Evolutionary conservation across 768 basidiomycete genomes (phyloP).

Genomic region (Tricholoma furcatifolium): DNA sequence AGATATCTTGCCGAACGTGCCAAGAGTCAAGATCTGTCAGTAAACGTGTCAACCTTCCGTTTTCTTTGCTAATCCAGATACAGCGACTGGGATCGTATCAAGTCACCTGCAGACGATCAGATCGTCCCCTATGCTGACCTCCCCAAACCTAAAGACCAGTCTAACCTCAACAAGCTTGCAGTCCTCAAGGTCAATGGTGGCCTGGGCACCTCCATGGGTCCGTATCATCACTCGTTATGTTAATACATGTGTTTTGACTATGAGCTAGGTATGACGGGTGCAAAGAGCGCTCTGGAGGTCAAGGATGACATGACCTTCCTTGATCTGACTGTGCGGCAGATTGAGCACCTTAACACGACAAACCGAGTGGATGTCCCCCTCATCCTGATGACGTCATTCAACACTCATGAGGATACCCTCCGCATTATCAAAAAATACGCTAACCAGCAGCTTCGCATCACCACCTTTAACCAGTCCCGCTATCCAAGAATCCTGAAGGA

Average conservation of each 20-base stretch:
- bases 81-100: slow-evolving; percentile 89
- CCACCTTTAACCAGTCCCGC: slow-evolving; percentile 90
- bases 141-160: slow-evolving; percentile 52
- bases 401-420: slow-evolving; percentile 94
- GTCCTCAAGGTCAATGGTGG: slow-evolving; percentile 96
- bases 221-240: slow-evolving; percentile 20
- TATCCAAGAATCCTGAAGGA: slow-evolving; percentile 94
- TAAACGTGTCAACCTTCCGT: slow-evolving; percentile 14
- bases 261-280: slow-evolving; percentile 71
- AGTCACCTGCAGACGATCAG: slow-evolving; percentile 82
- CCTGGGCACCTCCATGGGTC: slow-evolving; percentile 87
- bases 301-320: slow-evolving; percentile 98
- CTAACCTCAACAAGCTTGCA: slow-evolving; percentile 87
- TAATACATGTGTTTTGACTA: slow-evolving; percentile 3
- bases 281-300: slow-evolving; percentile 93
- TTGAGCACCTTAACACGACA: slow-evolving; percentile 91
- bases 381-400: slow-evolving; percentile 98
- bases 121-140: slow-evolving; percentile 82
- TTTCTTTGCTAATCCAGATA: slow-evolving; percentile 6
- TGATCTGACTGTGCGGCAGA: slow-evolving; percentile 90
- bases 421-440: slow-evolving; percentile 97
- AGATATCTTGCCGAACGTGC: slow-evolving; percentile 90
- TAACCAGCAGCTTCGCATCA: slow-evolving; percentile 92
- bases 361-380: slow-evolving; percentile 90
- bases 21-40: slow-evolving; percentile 83